Evolutionary conservation across 352 stramenopile species (phyloP).

Genomic region (Peronospora destructor): DNA sequence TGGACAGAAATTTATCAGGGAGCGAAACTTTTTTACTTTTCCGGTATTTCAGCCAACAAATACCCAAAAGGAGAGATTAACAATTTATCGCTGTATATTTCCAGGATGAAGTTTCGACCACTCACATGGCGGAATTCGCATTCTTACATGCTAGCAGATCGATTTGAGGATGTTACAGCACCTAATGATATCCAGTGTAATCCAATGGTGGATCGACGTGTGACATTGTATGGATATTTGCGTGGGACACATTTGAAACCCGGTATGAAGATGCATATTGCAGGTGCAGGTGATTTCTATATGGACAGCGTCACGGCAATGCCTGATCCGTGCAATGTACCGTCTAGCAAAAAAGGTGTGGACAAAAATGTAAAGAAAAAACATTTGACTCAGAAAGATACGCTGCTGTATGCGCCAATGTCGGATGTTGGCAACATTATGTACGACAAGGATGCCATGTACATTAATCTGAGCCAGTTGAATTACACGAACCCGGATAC

Average conservation of each 20-base stretch:
- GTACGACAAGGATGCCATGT: conserved; percentile 99
- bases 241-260: conserved; percentile 97
- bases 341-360: conserved; percentile 44
- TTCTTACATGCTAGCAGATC: conserved; percentile 97
- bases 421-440: conserved; percentile 96
- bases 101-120: conserved; percentile 96
- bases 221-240: conserved; percentile 98
- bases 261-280: conserved; percentile 95
- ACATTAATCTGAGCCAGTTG: conserved; percentile 93
- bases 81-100: conserved; percentile 96
- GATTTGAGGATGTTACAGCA: conserved; percentile 96
- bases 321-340: conserved; percentile 95
- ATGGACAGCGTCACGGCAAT: conserved; percentile 93
- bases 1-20: conserved; percentile 98
- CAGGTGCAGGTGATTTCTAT: conserved; percentile 96
- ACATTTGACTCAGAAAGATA: conserved; percentile 91
- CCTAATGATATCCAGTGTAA: conserved; percentile 92
- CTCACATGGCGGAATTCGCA: conserved; percentile 99
- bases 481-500: conserved; percentile 94
- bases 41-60: conserved; percentile 96
- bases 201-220: conserved; percentile 84
- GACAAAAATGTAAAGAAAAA: conserved; percentile 73
- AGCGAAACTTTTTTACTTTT: conserved; percentile 96
- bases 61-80: conserved; percentile 99
- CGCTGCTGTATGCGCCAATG: conserved; percentile 81